phyloP scores from a whole-genome alignment of 2,329 filamentous ascomycete species.

The Zasmidium citrigriseum region DNA sequence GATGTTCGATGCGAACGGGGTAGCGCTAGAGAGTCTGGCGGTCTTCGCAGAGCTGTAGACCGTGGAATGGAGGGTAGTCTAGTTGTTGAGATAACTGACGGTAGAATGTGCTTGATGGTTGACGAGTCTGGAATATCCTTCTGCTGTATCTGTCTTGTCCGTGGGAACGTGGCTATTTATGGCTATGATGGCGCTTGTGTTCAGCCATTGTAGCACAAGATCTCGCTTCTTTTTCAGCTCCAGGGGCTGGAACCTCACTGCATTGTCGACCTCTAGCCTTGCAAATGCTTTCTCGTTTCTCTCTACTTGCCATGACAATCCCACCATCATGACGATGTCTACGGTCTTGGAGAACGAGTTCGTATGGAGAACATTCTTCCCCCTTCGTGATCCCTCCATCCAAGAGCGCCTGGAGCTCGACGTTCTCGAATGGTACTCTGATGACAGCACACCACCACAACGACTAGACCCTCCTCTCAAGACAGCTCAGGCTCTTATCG shows the following conservation, averaged over 20 bases:
- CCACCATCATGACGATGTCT: too few species aligned
- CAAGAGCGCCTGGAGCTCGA: neutral
- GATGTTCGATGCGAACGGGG: conserved; percentile 35
- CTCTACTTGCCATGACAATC: too few species aligned
- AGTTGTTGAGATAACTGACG: neutral
- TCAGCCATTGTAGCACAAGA: neutral
- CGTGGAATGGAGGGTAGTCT: neutral
- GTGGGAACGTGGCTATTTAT: neutral
- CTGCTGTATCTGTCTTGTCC: neutral
- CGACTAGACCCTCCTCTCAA: neutral
- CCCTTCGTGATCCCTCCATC: neutral
- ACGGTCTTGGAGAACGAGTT: neutral
- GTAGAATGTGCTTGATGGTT: neutral
- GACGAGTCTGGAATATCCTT: neutral
- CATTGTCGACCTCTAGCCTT: too few species aligned
- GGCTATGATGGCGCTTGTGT: neutral
- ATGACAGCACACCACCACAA: neutral
- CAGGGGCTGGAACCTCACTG: neutral
- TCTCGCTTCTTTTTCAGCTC: neutral
- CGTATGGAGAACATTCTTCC: neutral
- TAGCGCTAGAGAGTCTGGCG: conserved; percentile 18
- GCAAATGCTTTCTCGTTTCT: too few species aligned
- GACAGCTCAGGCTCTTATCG: neutral
- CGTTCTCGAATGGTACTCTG: neutral
- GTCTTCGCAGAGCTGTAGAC: conserved; percentile 19